A percentile compares a stretch with the other conserved stretches of the same genome.
These are phyloP conservation scores for Pyrenophora tritici-repentis DNA, from an alignment of 2,329 filamentous ascomycete genomes.

Conservation along the genomic window DNA sequence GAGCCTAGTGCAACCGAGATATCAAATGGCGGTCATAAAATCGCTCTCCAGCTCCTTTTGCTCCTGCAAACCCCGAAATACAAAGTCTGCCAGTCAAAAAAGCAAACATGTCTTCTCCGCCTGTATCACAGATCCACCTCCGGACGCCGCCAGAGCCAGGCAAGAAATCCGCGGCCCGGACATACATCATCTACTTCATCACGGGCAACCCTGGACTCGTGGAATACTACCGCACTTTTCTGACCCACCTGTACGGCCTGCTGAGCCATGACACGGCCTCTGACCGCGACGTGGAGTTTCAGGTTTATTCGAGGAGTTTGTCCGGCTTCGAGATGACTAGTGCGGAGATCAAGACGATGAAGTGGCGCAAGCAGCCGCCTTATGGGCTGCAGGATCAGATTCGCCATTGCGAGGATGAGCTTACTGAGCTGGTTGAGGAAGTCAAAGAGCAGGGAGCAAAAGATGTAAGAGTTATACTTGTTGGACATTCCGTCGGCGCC, in stretches of 20 bases:
- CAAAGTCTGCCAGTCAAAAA: background rate
- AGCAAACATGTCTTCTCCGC: conserved; percentile 15
- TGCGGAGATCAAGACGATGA: conserved; percentile 25
- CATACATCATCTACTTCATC: conserved; percentile 70
- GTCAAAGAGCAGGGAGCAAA: conserved; percentile 22
- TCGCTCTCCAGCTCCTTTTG: conserved; percentile 5
- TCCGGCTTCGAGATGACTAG: conserved; percentile 50
- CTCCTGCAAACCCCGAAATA: background rate
- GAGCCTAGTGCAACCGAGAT: conserved; percentile 17
- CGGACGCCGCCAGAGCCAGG: conserved; percentile 25
- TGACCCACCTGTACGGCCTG: conserved; percentile 61
- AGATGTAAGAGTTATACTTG: conserved; percentile 45
- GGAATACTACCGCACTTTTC: conserved; percentile 72
- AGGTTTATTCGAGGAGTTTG: conserved; percentile 50
- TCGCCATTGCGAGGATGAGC: conserved; percentile 50
- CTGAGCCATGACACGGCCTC: conserved; percentile 50
- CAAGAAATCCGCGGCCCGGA: conserved; percentile 26
- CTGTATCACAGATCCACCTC: conserved; percentile 33
- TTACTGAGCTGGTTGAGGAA: conserved; percentile 49
- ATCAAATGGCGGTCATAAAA: conserved; percentile 17
- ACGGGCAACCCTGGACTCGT: conserved; percentile 78
- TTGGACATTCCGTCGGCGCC: conserved; percentile 55
- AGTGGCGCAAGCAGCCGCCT: conserved; percentile 35
- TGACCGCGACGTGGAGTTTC: conserved; percentile 29
- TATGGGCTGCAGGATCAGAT: conserved; percentile 59